A percentile compares a stretch with the other conserved stretches of the same genome.
Conservation (phyloP, 2,329 filamentous ascomycete species). For the Diaporthe citri region DNA sequence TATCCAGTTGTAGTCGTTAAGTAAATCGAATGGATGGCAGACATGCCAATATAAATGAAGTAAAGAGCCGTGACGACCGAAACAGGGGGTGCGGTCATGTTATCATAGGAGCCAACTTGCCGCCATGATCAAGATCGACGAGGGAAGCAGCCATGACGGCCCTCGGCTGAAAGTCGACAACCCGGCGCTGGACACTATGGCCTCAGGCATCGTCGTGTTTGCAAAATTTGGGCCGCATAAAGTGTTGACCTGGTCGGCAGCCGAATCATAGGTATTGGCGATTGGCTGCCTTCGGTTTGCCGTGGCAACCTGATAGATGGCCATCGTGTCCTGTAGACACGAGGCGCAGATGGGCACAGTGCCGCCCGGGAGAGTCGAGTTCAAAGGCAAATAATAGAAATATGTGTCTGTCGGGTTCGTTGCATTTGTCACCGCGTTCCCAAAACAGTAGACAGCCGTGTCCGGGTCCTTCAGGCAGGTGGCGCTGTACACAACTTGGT, state of each 20-base stretch:
- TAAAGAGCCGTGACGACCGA: background rate
- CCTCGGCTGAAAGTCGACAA: background rate
- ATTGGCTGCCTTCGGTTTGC: conserved; percentile 76
- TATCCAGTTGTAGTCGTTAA: conserved; percentile 23
- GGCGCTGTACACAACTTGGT: conserved; percentile 82
- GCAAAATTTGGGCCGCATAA: conserved; percentile 71
- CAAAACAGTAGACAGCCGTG: conserved; percentile 82
- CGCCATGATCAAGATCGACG: conserved; percentile 4
- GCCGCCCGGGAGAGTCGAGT: conserved; percentile 74
- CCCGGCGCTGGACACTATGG: conserved; percentile 44
- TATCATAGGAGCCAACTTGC: conserved; percentile 29
- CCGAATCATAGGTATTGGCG: conserved; percentile 75
- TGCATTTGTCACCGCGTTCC: conserved; percentile 83
- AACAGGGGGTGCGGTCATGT: background rate
- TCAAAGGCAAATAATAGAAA: conserved; percentile 88
- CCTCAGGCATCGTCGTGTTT: conserved; percentile 65
- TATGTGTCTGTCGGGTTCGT: conserved; percentile 79
- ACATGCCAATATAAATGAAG: background rate
- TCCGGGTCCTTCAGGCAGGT: conserved; percentile 80
- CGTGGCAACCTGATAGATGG: conserved; percentile 79
- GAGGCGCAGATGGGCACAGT: conserved; percentile 79
- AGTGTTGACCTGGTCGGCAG: conserved; percentile 80
- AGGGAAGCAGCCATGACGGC: conserved; percentile 17
- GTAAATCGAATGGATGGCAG: conserved; percentile 12
- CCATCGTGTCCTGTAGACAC: conserved; percentile 86